Percentiles rank a stretch among this genome's conserved stretches.
phyloP scores from a whole-genome alignment of 1,284 basidiomycete genomes.

The Ceratorhiza oryzae-sativae region DNA sequence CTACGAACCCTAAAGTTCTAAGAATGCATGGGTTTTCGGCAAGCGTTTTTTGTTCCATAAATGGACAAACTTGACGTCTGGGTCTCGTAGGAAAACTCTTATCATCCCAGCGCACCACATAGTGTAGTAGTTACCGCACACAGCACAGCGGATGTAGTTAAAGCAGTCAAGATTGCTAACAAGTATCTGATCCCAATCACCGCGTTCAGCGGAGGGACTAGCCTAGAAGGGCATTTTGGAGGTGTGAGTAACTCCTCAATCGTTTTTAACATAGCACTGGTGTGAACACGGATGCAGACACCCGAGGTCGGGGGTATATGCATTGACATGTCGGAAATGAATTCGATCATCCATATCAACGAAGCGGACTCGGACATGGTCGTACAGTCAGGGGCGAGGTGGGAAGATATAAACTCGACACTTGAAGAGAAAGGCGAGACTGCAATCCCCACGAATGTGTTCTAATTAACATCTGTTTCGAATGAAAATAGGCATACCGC shows the following conservation, averaged over 20 bases:
- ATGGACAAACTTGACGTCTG: not conserved
- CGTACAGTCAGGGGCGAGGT: slow-evolving; percentile 81
- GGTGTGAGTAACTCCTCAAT: slow-evolving; percentile 54
- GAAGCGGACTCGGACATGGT: slow-evolving; percentile 82
- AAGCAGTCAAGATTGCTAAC: slow-evolving; percentile 69
- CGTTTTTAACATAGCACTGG: not conserved
- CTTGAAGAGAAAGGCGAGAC: slow-evolving; percentile 63
- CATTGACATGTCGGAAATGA: slow-evolving; percentile 85
- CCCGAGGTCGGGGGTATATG: slow-evolving; percentile 73
- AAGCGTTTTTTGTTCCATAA: slow-evolving; percentile 4
- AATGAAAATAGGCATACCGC: slow-evolving; percentile 58
- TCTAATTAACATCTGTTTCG: not conserved
- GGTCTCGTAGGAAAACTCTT: slow-evolving; percentile 35
- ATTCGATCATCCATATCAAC: slow-evolving; percentile 79
- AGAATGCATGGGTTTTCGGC: slow-evolving; percentile 43
- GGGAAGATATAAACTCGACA: slow-evolving; percentile 85
- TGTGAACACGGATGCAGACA: not conserved
- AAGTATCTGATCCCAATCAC: slow-evolving; percentile 71
- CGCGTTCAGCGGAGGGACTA: slow-evolving; percentile 74
- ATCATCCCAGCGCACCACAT: slow-evolving; percentile 54
- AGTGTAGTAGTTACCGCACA: slow-evolving; percentile 54
- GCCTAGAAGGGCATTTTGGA: slow-evolving; percentile 69
- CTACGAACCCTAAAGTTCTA: slow-evolving; percentile 40
- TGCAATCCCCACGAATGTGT: not conserved
- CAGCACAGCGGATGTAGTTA: slow-evolving; percentile 71